Evolutionary conservation across 768 basidiomycete species (phyloP).

Genomic region (Cyclocybe cylindracea): DNA sequence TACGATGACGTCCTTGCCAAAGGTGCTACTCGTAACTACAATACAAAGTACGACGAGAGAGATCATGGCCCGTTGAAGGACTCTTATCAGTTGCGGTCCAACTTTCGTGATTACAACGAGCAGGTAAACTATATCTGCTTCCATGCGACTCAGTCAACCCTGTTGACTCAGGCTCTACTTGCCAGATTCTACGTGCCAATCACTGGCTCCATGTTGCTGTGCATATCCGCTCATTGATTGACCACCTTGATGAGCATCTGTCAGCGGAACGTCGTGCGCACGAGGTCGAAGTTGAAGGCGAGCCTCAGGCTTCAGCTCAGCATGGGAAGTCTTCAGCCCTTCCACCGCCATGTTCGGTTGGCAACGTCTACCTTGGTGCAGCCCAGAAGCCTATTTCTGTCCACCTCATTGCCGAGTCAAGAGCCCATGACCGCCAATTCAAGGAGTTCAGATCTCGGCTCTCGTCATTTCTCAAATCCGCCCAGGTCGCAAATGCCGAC

Average conservation of each 20-base stretch:
- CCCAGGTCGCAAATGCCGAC: neutral
- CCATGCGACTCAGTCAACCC: neutral
- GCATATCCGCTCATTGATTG: constrained; percentile 13
- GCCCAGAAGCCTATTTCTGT: no score
- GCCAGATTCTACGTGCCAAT: constrained; percentile 18
- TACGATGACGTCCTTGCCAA: constrained; percentile 33
- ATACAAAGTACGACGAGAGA: constrained; percentile 30
- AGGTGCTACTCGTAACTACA: constrained; percentile 29
- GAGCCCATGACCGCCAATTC: no score
- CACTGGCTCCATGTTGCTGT: constrained; percentile 10
- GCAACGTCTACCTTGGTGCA: no score
- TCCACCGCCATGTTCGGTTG: no score
- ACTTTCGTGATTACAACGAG: constrained; percentile 30
- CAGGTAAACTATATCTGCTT: constrained; percentile 21
- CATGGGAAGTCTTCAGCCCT: no score
- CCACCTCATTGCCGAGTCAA: no score
- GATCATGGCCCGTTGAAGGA: constrained; percentile 29
- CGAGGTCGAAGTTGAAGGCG: neutral
- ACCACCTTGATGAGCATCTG: constrained; percentile 5
- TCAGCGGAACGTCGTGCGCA: neutral
- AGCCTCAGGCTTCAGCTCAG: neutral
- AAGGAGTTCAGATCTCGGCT: no score
- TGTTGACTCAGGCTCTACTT: neutral
- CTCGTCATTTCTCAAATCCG: no score
- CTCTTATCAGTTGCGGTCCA: constrained; percentile 24